A percentile compares a stretch with the other conserved stretches of the same genome.
Conservation (phyloP, 1,139 yeast species). For the Dujonia santamariae region DNA sequence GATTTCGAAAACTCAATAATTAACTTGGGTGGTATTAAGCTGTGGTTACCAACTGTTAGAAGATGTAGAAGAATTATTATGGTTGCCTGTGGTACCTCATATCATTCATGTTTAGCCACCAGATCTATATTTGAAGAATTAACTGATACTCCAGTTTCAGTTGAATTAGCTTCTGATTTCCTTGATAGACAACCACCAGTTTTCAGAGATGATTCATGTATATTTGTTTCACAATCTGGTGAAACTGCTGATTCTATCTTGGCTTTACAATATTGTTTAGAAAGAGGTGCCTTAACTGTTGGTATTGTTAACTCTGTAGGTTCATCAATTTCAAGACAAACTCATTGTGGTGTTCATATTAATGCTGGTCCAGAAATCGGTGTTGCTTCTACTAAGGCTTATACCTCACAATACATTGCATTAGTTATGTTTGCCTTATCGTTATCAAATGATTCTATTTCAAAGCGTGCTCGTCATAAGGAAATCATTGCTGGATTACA, state of each 20-base stretch:
- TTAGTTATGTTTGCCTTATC: slow-evolving; percentile 95
- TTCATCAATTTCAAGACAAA: slow-evolving; percentile 89
- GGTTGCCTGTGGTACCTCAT: slow-evolving; percentile 99
- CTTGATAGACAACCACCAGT: slow-evolving; percentile 94
- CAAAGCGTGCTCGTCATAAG: slow-evolving; percentile 69
- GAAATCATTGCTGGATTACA: slow-evolving; percentile 87
- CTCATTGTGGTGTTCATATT: slow-evolving; percentile 99
- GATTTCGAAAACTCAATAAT: slow-evolving; percentile 80
- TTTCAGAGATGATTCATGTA: slow-evolving; percentile 96
- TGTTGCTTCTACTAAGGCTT: slow-evolving; percentile 99
- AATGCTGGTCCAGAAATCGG: slow-evolving; percentile 99
- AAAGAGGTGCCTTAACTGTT: slow-evolving; percentile 95
- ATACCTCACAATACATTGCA: slow-evolving; percentile 97
- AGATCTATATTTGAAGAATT: slow-evolving; percentile 95
- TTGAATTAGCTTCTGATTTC: slow-evolving; percentile 97
- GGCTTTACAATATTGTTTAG: slow-evolving; percentile 93
- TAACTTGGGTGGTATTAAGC: slow-evolving; percentile 85
- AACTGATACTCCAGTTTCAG: slow-evolving; percentile 93
- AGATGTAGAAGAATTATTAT: slow-evolving; percentile 93
- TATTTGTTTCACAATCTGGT: slow-evolving; percentile 97
- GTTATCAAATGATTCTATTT: slow-evolving; percentile 85
- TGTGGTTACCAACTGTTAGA: slow-evolving; percentile 84
- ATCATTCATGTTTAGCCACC: slow-evolving; percentile 96
- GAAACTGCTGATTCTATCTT: slow-evolving; percentile 99
- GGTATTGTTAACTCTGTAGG: slow-evolving; percentile 96